Percentiles rank a stretch among this genome's conserved stretches.
Conservation (phyloP, 768 basidiomycete species). For the Rhizopogon vesiculosus region DNA sequence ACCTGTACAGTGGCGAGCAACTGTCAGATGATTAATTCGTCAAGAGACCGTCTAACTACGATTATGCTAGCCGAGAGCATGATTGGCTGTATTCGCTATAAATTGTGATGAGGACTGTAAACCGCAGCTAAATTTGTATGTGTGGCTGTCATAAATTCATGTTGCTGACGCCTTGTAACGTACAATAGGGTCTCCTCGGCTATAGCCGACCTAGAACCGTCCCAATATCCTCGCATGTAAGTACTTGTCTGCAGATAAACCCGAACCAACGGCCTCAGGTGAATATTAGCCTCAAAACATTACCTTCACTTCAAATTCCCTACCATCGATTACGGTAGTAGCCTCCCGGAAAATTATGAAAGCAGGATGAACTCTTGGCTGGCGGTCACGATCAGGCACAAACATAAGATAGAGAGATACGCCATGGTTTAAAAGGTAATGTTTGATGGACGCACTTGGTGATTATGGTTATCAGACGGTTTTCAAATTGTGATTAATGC, state of each 20-base stretch:
- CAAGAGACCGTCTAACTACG: not conserved
- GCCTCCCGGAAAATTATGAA: not conserved
- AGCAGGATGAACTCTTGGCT: not conserved
- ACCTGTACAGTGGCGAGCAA: not conserved
- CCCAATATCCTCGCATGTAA: not conserved
- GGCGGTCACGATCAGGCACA: not conserved
- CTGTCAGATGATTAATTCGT: not conserved
- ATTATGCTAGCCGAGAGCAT: not conserved
- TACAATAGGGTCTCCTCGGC: conserved; percentile 19
- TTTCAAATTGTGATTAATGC: not conserved
- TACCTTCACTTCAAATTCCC: not conserved
- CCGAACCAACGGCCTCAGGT: not conserved
- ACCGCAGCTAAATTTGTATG: conserved; percentile 23
- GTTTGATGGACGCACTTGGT: not conserved
- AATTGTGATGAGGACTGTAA: conserved; percentile 21
- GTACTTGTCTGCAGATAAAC: not conserved
- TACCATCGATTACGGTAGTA: not conserved
- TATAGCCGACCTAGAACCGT: conserved; percentile 1
- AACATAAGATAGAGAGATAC: not conserved
- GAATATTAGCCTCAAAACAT: not conserved
- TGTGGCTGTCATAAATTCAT: conserved; percentile 15
- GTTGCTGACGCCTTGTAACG: conserved; percentile 16
- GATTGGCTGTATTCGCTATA: conserved; percentile 16
- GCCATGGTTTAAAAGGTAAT: no score
- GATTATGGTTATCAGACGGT: not conserved